Percentiles rank a stretch among this genome's conserved stretches.
Conservation (phyloP, 2,329 filamentous ascomycete genomes). For the Pezizomycotina sp. region DNA sequence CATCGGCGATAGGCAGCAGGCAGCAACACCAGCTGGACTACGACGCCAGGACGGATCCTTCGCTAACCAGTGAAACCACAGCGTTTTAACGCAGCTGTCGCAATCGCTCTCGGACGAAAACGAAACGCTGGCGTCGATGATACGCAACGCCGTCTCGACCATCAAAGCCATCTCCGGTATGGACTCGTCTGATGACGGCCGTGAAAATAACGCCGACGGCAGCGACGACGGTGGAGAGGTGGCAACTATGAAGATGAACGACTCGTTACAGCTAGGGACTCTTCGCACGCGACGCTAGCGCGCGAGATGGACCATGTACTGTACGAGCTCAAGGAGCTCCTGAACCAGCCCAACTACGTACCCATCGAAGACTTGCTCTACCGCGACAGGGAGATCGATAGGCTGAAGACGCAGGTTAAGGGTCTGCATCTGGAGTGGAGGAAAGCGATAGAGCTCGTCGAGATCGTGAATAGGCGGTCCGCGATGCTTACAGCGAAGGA, state of each 20-base stretch:
- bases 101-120: conserved; percentile 82
- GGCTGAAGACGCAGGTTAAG: conserved; percentile 72
- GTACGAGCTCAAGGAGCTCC: conserved; percentile 61
- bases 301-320: conserved; percentile 60
- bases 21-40: no score
- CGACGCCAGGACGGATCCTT: conserved; percentile 45
- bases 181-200: conserved; percentile 29
- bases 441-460: conserved; percentile 78
- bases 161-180: conserved; percentile 54
- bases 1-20: neutral
- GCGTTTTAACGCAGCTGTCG: conserved; percentile 76
- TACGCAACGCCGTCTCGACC: conserved; percentile 53
- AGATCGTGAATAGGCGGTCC: conserved; percentile 78
- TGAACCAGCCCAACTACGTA: conserved; percentile 93
- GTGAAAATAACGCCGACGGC: conserved; percentile 19
- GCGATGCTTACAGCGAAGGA: conserved; percentile 52
- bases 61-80: conserved; percentile 71
- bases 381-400: conserved; percentile 78
- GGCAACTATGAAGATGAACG: conserved; percentile 27
- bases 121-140: conserved; percentile 56
- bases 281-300: conserved; percentile 51
- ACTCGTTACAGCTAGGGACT: conserved; percentile 33
- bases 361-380: conserved; percentile 84
- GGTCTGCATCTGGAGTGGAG: conserved; percentile 85
- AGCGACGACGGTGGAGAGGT: conserved; percentile 24